Conservation (phyloP, 768 basidiomycete genomes). For the Lactarius hatsudake region DNA sequence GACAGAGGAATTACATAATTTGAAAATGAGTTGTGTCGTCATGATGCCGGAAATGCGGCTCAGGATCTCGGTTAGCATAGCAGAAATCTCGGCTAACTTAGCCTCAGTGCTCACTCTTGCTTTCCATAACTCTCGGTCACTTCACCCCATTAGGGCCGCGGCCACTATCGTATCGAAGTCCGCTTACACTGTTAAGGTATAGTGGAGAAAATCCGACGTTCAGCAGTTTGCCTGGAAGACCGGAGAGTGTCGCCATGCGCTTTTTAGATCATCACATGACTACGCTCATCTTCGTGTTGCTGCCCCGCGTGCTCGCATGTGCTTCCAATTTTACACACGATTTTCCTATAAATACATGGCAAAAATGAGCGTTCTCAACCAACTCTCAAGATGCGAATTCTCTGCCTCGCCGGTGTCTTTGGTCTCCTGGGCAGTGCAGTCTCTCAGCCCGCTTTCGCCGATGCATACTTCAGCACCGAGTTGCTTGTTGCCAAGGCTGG, state of each 20-base stretch:
- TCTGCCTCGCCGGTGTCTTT: constrained; percentile 33
- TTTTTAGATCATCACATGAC: neutral
- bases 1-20: no score
- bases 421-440: constrained; percentile 32
- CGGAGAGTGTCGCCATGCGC: constrained; percentile 1
- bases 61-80: no score
- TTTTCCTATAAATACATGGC: constrained; percentile 1
- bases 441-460: constrained; percentile 33
- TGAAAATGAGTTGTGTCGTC: no score
- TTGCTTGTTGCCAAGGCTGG: constrained; percentile 60
- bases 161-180: no score
- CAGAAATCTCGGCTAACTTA: no score
- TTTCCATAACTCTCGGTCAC: no score
- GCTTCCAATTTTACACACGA: constrained; percentile 6
- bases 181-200: neutral
- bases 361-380: neutral
- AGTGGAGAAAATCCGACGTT: neutral
- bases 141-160: no score
- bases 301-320: constrained; percentile 11
- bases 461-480: constrained; percentile 52
- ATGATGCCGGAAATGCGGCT: no score
- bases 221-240: neutral
- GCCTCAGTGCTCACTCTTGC: no score
- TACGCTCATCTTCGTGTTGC: neutral
- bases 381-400: constrained; percentile 35